Conservation (phyloP, 2,329 filamentous ascomycete species). For the Mycocentrospora acerina region DNA sequence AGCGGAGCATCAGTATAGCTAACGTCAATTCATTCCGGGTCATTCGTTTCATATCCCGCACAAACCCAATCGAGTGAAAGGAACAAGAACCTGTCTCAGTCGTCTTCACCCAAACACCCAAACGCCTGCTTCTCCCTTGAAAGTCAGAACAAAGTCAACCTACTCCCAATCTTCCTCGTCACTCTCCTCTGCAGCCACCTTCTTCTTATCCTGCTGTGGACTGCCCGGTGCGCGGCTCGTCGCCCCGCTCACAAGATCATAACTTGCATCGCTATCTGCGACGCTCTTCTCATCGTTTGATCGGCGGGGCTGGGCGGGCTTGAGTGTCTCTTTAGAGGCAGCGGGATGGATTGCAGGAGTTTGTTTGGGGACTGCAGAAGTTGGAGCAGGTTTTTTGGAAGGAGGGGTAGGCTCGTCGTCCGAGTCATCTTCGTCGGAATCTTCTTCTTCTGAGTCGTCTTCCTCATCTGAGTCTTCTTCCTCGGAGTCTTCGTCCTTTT, state of each 20-base stretch:
- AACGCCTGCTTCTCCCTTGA: no score
- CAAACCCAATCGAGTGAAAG: neutral
- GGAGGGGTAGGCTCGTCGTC: constrained; percentile 45
- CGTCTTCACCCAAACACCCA: no score
- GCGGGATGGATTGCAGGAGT: constrained; percentile 25
- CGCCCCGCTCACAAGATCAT: constrained; percentile 81
- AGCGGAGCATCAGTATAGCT: neutral
- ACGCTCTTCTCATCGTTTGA: constrained; percentile 78
- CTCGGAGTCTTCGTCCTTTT: constrained; percentile 69
- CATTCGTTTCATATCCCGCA: no score
- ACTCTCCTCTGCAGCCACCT: constrained; percentile 56
- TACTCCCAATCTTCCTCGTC: constrained; percentile 75
- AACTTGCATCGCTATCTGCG: constrained; percentile 91
- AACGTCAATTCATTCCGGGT: neutral
- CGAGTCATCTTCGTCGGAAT: constrained; percentile 70
- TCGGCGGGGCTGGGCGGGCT: constrained; percentile 60
- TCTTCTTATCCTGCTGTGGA: constrained; percentile 56
- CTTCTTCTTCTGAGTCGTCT: constrained; percentile 77
- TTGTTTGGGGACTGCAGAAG: constrained; percentile 10
- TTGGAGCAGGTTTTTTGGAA: constrained; percentile 8
- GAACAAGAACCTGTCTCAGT: no score
- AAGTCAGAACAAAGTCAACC: no score
- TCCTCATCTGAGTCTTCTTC: constrained; percentile 71
- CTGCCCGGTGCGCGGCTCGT: constrained; percentile 69
- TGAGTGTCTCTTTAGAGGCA: constrained; percentile 45